phyloP scores from a whole-genome alignment of 2,329 filamentous ascomycete genomes.

The Alternaria conjuncta region DNA sequence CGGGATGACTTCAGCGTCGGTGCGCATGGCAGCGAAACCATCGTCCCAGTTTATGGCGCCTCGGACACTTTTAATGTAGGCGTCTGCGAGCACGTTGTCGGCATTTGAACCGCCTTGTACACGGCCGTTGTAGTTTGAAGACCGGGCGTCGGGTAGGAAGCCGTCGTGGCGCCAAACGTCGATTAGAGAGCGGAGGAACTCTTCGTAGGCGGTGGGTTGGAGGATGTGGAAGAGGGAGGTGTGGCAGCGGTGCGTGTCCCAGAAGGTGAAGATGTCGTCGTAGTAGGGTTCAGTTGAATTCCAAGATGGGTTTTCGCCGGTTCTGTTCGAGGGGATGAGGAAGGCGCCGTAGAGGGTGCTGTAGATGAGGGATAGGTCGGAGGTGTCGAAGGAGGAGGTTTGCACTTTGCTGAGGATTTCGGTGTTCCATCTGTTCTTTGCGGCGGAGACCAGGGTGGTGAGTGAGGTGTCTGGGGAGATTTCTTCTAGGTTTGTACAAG shows the following conservation, averaged over 20 bases:
- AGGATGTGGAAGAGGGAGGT: slow-evolving; percentile 70
- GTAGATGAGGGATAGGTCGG: slow-evolving; percentile 68
- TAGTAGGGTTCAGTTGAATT: slow-evolving; percentile 68
- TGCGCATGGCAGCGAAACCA: slow-evolving; percentile 63
- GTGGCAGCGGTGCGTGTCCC: slow-evolving; percentile 69
- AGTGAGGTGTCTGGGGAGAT: slow-evolving; percentile 58
- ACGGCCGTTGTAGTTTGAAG: slow-evolving; percentile 72
- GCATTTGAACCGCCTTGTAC: slow-evolving; percentile 74
- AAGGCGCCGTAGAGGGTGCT: slow-evolving; percentile 74
- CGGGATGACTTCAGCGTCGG: slow-evolving; percentile 69
- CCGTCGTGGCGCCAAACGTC: slow-evolving; percentile 71
- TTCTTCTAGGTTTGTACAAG: slow-evolving; percentile 65
- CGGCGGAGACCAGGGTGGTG: slow-evolving; percentile 54
- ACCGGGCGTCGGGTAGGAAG: slow-evolving; percentile 70
- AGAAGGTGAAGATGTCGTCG: slow-evolving; percentile 74
- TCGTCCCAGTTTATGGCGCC: slow-evolving; percentile 67
- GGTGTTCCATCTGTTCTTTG: slow-evolving; percentile 64
- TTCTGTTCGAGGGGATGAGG: slow-evolving; percentile 72
- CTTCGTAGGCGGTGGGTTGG: slow-evolving; percentile 67
- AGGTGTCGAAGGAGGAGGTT: slow-evolving; percentile 62
- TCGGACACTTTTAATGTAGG: slow-evolving; percentile 71
- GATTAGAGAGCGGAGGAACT: slow-evolving; percentile 70
- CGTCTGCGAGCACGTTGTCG: slow-evolving; percentile 75
- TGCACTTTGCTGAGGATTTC: slow-evolving; percentile 69
- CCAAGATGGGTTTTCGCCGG: slow-evolving; percentile 74